Evolutionary conservation across 441 rosid genomes (phyloP), one percentile per base, ranked within the genome.

Genomic region (Flueggea neowawraea): DNA sequence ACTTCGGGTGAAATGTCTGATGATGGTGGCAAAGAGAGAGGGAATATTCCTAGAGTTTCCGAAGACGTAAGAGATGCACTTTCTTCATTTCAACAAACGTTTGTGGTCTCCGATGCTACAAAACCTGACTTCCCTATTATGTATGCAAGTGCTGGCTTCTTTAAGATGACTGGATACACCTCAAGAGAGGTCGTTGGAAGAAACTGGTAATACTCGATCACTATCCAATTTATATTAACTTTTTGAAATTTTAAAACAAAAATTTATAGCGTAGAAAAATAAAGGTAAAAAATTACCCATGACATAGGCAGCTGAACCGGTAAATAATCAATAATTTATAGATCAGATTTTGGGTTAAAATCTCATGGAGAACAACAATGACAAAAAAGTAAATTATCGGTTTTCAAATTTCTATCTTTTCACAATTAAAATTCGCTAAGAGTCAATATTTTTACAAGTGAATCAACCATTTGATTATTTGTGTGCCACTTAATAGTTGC

Each of bases 91-190:
- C 96, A 91, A 58, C 97, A 91, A 67, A 94, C 99, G 51, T 94
- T 94, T 62, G 96, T 94, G 39, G 99, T 94, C 31, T 81, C 99
- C 31, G 99, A 94, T 81, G 97, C 97, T 44, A 91, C 96, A 45
- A 87, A 87, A 81, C 88, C 97, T 5, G 96, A 87, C 60, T 75
- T 58, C 69, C 99, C 99, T 57, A 91, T 89, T 36, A 14, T 95
- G 87, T 95, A 91, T 66, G 99, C 99, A 8, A 91, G 97, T 79
- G 97, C 91, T 49, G 99, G 97, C 14, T 94, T 94, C 77, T 94
- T 94, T 75, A 89, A 79, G 58, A 94, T 94, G 99, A 94, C 99
- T 0, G 99, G 99, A 2, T 94, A 89, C 75, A 83, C 96, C 44
- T 87, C 99, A 3, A 87, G 72, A 69, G 99, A 94, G 65, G 99